A percentile compares a stretch with the other conserved stretches of the same genome.
Evolutionary conservation across 1,284 basidiomycete genomes (phyloP).

Genomic region (Ceratorhiza oryzae-sativae): DNA sequence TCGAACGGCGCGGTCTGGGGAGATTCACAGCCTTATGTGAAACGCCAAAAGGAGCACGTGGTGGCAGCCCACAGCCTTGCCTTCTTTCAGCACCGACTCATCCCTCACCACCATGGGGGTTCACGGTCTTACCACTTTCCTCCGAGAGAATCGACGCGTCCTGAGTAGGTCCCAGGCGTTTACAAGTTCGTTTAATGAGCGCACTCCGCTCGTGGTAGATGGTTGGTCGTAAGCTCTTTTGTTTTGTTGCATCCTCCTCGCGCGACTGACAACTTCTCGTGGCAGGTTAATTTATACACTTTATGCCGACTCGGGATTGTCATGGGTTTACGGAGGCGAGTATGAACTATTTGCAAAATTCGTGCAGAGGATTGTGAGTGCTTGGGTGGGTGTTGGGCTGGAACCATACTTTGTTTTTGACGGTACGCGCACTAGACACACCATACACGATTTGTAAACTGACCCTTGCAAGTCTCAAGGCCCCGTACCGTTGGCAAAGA

Average conservation of each 20-base stretch:
- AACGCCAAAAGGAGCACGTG: too few relatives aligned
- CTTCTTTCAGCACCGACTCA: neutral
- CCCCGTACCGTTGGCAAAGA: conserved; percentile 74
- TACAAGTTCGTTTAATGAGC: conserved; percentile 41
- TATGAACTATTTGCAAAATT: conserved; percentile 66
- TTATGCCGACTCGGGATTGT: conserved; percentile 66
- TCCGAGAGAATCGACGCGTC: conserved; percentile 71
- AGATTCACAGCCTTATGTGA: too few relatives aligned
- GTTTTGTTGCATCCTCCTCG: conserved; percentile 16
- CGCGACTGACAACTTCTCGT: conserved; percentile 20
- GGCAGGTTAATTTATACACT: conserved; percentile 80
- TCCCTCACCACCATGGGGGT: conserved; percentile 68
- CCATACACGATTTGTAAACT: neutral
- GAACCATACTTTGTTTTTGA: conserved; percentile 89
- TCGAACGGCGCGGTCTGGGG: too few relatives aligned
- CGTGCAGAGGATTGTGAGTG: conserved; percentile 62
- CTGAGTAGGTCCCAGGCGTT: conserved; percentile 63
- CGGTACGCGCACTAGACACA: conserved; percentile 60
- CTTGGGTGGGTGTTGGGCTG: conserved; percentile 78
- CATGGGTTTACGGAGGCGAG: conserved; percentile 89
- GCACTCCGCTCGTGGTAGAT: conserved; percentile 71
- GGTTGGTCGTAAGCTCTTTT: conserved; percentile 80
- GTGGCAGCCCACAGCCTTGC: neutral
- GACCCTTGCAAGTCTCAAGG: conserved; percentile 56
- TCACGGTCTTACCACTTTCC: conserved; percentile 78